Base-by-base conservation (phyloP, 768 basidiomycete genomes). In the Trichaptum fuscoviolaceum region DNA sequence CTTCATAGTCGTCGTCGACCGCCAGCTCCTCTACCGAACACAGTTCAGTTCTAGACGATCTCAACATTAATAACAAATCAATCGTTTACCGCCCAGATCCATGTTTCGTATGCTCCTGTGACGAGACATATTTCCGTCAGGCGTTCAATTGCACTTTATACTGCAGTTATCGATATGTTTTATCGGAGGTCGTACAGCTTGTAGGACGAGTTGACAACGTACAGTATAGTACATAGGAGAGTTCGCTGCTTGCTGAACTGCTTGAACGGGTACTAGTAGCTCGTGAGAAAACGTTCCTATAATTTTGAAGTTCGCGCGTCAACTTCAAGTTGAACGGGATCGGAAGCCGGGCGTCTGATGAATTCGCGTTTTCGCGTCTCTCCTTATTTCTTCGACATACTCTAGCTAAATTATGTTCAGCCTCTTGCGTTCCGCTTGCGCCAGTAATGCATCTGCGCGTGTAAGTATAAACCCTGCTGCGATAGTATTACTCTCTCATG, bases 81-180 rank as follows among this genome's bases (percentile, higher is more conserved):
- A 35, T 34, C 63, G 17, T 63, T 30, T 60, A 89, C 91, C 89
- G 66, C 86, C 81, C 57, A 97, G 80, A 75, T 97, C 87, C 30
- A 99, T 79, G 78, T 95, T 95, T 69, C 92, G 84, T 69, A 98
- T 83, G 77, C 89, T 85, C 73, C 95, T 88, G 78, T 99, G 97
- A 76, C 97, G 84, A 6, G 96, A 98, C 95, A 98, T 95, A 66
- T 64, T 76, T 64, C 63, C 63, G 2, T 61, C 15, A 18, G 24
- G 26, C 8, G 60, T 18, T 7, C 23, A 61, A 8, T 30, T 27
- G 60, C 26, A 35, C 7, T 8, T 17, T 52, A 15, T 30, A 30
- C 2, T 5, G 42, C 42, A 12, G 42, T 52, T 15, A 12, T 52
- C 3, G 42, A 12, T 52, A 52, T 52, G 2, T 12, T 52, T 12